A percentile compares a stretch with the other conserved stretches of the same genome.
Conservation (phyloP, 371 early-diverging fungal genomes). For the Mucor velutinosus region DNA sequence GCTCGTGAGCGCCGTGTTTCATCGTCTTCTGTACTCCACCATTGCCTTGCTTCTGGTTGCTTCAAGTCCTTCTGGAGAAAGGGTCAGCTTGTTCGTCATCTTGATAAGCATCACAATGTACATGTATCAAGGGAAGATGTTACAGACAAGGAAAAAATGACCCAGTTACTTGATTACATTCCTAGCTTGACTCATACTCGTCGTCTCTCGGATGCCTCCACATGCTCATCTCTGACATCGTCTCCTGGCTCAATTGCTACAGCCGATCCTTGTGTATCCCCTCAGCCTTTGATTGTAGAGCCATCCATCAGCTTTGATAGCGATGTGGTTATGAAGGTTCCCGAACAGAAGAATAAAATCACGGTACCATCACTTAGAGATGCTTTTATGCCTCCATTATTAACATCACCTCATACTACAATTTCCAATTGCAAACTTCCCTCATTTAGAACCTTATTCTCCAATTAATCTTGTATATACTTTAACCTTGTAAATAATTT, state of each 20-base stretch:
- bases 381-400: conserved; percentile 2
- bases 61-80: conserved; percentile 51
- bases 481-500: neutral
- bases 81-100: conserved; percentile 48
- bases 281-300: neutral
- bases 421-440: neutral
- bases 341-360: neutral
- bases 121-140: conserved; percentile 18
- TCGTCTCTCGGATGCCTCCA: conserved; percentile 1
- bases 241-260: neutral
- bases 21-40: conserved; percentile 37
- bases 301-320: neutral
- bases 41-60: conserved; percentile 43
- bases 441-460: conserved; percentile 8
- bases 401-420: neutral
- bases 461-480: conserved; percentile 4
- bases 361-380: conserved; percentile 12
- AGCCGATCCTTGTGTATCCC: neutral
- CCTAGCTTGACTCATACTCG: neutral
- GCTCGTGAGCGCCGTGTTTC: conserved; percentile 25
- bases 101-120: conserved; percentile 27
- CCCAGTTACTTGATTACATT: neutral
- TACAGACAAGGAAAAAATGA: conserved; percentile 9
- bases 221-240: neutral
- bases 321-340: neutral